Base-by-base conservation (phyloP, 1,284 basidiomycete genomes). In the Rugiboletus extremiorientalis region DNA sequence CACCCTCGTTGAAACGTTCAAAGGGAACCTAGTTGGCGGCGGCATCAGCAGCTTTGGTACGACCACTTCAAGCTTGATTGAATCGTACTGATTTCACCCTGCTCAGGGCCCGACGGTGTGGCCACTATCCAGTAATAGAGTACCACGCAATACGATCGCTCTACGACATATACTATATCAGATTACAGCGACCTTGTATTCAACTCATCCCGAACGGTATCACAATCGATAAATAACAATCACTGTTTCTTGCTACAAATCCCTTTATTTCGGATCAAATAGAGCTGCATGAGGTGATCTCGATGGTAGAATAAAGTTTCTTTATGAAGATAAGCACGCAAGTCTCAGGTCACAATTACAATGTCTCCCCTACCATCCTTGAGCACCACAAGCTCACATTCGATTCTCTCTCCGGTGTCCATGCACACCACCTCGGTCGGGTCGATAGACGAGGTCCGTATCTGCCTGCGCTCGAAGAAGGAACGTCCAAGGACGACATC, bases 401-500 rank as follows among this genome's bases (percentile, higher is more conserved):
- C 90, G 52, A 97, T 85, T 67, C 86, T 89, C 78, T 99, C 96
- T n/a, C 93, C 93, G 3, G 89, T 94, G 74, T 98, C 96, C 77
- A 95, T 84, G 70, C 96, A 98, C 3, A 93, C 85, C 30, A 99
- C 88, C 65, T 90, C 89, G 16, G 96, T 98, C 54, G 89, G 89
- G 73, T 99, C 96, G 38, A 89, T 77, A 0, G 88, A 79, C 67
- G 91, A 91, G 27, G 85, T 86, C 72, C 88, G 88, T 63, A 99
- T 86, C 64, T 90, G 88, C 65, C 96, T 83, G 69, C 86, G 87
- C 75, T 99, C 97, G 74, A 96, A 90, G 78, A 98, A 99, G 33
- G 91, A 89, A 42, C 96, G 83, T 6, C 96, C 96, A 4, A 99
- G 82, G 23, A 98, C 92, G 49, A 98, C 93, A 65, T 98, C 96